Evolutionary conservation across 2,329 filamentous ascomycete species (phyloP).

Genomic region (Drechslerella dactyloides): DNA sequence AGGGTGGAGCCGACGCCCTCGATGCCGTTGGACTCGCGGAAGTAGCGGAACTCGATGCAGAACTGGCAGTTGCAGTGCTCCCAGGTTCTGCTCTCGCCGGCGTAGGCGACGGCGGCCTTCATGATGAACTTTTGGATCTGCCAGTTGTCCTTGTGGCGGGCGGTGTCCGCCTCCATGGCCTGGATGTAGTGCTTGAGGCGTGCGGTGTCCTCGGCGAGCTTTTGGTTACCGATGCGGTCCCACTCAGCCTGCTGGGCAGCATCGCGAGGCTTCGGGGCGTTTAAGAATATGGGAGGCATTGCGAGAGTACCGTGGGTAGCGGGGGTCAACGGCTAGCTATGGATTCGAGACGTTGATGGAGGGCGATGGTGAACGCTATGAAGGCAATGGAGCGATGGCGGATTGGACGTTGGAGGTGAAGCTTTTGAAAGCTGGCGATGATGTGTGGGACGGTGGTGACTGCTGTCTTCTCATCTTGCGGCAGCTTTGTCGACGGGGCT

Average conservation of each 20-base stretch:
- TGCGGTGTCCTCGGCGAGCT: conserved; percentile 4
- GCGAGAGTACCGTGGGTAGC: neutral
- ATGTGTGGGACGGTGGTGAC: no score
- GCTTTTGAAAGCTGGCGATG: no score
- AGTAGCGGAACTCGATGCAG: neutral
- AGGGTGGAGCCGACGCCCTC: neutral
- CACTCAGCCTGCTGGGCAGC: conserved; percentile 11
- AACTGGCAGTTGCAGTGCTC: neutral
- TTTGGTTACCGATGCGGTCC: conserved; percentile 1
- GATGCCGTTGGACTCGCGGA: neutral
- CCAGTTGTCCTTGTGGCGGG: conserved; percentile 9
- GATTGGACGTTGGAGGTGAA: no score
- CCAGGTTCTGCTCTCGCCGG: neutral
- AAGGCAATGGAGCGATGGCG: no score
- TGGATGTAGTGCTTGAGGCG: conserved; percentile 18
- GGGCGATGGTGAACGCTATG: no score
- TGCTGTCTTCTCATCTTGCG: no score
- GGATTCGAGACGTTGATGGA: neutral
- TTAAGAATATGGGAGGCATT: neutral
- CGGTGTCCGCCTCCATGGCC: conserved; percentile 18
- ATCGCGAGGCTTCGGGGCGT: neutral
- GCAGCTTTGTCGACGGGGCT: no score
- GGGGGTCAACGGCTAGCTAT: neutral
- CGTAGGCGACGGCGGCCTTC: neutral
- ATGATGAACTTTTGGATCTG: neutral